Conservation (phyloP, 1,139 yeast genomes). For the Blastobotrys raffinosifermentans region DNA sequence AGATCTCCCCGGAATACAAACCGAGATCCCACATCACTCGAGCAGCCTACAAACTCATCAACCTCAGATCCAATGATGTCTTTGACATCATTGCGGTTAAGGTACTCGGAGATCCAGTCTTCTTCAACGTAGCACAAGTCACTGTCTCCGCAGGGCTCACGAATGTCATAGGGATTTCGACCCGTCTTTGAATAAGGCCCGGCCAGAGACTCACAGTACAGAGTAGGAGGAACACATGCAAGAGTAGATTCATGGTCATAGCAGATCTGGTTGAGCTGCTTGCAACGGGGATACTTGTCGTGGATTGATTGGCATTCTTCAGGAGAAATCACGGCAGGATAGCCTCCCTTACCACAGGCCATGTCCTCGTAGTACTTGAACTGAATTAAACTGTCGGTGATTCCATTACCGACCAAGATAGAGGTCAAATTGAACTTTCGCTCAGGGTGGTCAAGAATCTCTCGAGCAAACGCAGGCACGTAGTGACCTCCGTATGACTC, state of each 20-base stretch:
- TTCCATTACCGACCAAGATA: slow-evolving; percentile 90
- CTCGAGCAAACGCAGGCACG: slow-evolving; percentile 87
- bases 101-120: slow-evolving; percentile 59
- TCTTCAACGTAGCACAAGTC: slow-evolving; percentile 69
- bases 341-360: slow-evolving; percentile 97
- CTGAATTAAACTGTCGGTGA: slow-evolving; percentile 88
- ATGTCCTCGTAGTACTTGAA: slow-evolving; percentile 86
- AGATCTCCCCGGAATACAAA: slow-evolving; percentile 74
- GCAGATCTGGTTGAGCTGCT: slow-evolving; percentile 72
- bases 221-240: slow-evolving; percentile 89
- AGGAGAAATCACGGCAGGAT: slow-evolving; percentile 68
- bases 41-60: slow-evolving; percentile 75
- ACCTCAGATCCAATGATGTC: slow-evolving; percentile 91
- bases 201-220: slow-evolving; percentile 84
- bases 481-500: slow-evolving; percentile 98
- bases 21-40: slow-evolving; percentile 42
- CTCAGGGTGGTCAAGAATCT: slow-evolving; percentile 68
- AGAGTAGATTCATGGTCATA: slow-evolving; percentile 72
- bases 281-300: slow-evolving; percentile 72
- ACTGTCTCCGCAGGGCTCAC: slow-evolving; percentile 74
- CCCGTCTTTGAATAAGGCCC: slow-evolving; percentile 90
- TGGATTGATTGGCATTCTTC: slow-evolving; percentile 78
- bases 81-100: slow-evolving; percentile 64
- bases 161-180: slow-evolving; percentile 86
- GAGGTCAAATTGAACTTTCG: slow-evolving; percentile 81